Evolutionary conservation across 306 rosid species (phyloP), one percentile per base, ranked within the genome.

Genomic region (Vigna trinervia): DNA sequence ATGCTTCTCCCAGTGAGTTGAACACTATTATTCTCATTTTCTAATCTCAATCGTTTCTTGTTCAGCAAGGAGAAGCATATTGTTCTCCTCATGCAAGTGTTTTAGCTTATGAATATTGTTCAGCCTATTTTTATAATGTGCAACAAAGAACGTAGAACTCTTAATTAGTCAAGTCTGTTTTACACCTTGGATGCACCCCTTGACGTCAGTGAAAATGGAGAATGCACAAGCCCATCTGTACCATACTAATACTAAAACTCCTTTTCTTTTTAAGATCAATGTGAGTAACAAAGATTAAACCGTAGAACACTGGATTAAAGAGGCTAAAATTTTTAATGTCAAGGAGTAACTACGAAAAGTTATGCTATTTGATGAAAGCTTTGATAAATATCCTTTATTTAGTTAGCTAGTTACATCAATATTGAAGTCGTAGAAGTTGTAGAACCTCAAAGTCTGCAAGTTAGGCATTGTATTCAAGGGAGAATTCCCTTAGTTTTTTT

Each of bases 1-100:
- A 92, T 95, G 99, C 99, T 95, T 81, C 89, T 95, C 84, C 99
- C 97, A 0, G 99, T 95, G 84, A 90, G 96, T 85, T 45, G 66
- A 78, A 79, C 47, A 19, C 59, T 28, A 65, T 76, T 67, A 30
- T 72, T 69, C 62, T 50, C 67, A 47, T 71, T 4, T 68, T 47
- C 77, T 48, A 36, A 54, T 82, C 67, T 51, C 22, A 64, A 59
- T 76, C 43, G 36, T 63, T 39, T 28, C 64, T 39, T 56, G 68
- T 71, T 69, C 66, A 45, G 56, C 13, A 1, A 58, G 50, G 76
- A 6, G 57, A 58, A 34, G 70, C 74, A 53, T 60, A 51, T 43
- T 77, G 26, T 82, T 72, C 53, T 43, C 48, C 48, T 2, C 48
- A 43, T 43, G 48, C 48, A 43, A 9, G 48, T 10, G 12, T 43